phyloP scores from a whole-genome alignment of 139 green algal species.

The Coelastrella sp. region DNA sequence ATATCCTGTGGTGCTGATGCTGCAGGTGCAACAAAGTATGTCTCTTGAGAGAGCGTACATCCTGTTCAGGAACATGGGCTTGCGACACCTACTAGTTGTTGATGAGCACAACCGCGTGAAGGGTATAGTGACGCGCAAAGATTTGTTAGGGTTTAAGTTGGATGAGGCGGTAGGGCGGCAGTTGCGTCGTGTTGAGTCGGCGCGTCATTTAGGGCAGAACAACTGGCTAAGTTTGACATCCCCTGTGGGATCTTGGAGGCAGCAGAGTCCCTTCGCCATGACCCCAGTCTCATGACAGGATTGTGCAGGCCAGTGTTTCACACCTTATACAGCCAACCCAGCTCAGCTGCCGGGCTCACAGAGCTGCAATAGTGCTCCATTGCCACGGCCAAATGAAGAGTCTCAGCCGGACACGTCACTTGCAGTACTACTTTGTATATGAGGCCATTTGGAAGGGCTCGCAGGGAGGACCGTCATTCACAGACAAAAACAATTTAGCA shows the following conservation, averaged over 20 bases:
- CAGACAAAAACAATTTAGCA: too few relatives aligned
- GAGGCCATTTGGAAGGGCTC: too few relatives aligned
- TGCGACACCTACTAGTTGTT: slow-evolving; percentile 84
- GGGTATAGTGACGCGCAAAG: slow-evolving; percentile 87
- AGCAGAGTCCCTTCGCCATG: neutral
- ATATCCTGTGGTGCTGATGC: neutral
- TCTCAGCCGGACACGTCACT: neutral
- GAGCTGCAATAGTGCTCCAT: neutral
- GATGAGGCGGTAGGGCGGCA: slow-evolving; percentile 50
- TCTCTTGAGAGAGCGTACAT: slow-evolving; percentile 86
- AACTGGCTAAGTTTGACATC: slow-evolving; percentile 2
- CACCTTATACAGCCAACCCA: neutral
- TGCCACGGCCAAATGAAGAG: neutral
- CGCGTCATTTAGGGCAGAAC: slow-evolving; percentile 4
- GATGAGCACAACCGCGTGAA: slow-evolving; percentile 80
- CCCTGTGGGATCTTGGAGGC: neutral
- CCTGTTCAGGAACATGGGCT: slow-evolving; percentile 85
- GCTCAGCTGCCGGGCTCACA: neutral
- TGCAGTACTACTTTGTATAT: neutral
- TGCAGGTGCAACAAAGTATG: slow-evolving; percentile 77
- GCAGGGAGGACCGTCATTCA: too few relatives aligned
- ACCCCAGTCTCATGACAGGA: neutral
- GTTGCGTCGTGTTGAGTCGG: slow-evolving; percentile 26
- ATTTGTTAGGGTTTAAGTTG: slow-evolving; percentile 81
- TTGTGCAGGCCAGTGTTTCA: neutral